A percentile compares a stretch with the other conserved stretches of the same genome.
Conservation (phyloP, 2,329 filamentous ascomycete genomes). For the Paraphaeosphaeria sporulosa region DNA sequence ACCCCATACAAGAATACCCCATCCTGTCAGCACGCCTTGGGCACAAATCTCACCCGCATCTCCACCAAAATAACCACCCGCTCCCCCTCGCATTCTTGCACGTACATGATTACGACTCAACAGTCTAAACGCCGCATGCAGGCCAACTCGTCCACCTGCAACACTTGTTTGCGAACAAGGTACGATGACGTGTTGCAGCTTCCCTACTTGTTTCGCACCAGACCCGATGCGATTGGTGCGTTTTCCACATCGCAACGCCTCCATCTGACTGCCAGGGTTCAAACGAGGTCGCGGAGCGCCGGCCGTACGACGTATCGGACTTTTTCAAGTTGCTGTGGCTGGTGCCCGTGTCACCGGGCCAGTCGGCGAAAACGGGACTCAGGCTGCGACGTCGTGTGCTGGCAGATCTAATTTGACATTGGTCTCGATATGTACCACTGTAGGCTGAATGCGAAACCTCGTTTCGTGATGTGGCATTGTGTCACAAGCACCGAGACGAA, state of each 20-base stretch:
- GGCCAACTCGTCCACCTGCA: not conserved
- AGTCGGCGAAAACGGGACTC: not conserved
- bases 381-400: not conserved
- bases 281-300: not conserved
- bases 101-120: not conserved
- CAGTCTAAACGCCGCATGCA: not conserved
- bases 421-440: not conserved
- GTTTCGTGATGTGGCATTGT: no score
- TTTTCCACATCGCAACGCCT: not conserved
- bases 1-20: not conserved
- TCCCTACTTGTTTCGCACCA: not conserved
- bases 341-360: not conserved
- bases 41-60: not conserved
- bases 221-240: not conserved
- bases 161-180: not conserved
- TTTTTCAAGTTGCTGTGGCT: not conserved
- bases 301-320: not conserved
- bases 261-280: not conserved
- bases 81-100: no score
- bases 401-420: not conserved
- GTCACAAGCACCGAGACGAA: not conserved
- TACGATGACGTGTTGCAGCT: slow-evolving; percentile 5
- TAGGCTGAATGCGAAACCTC: not conserved
- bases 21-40: not conserved
- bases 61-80: not conserved